Percentiles rank a stretch among this genome's conserved stretches.
Conservation (phyloP, 257 asterid species). For the Jacaranda mimosifolia region DNA sequence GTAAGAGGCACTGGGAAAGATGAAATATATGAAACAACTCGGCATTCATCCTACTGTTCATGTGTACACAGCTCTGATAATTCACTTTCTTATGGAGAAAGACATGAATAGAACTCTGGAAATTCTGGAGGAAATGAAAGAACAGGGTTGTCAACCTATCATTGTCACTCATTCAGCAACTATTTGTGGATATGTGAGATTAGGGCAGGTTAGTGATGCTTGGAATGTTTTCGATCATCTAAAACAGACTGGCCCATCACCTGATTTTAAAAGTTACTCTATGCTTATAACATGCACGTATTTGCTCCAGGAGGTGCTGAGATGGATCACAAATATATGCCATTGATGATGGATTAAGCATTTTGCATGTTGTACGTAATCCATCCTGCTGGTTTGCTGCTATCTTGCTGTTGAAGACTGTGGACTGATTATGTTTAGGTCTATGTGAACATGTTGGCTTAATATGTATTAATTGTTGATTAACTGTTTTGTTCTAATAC, state of each 20-base stretch:
- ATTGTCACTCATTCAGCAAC: slow-evolving; percentile 77
- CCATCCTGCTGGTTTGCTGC: no score
- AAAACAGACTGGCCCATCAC: slow-evolving; percentile 64
- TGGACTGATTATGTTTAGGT: no score
- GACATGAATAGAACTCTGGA: slow-evolving; percentile 57
- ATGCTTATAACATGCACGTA: no score
- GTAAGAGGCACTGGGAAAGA: slow-evolving; percentile 72
- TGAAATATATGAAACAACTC: slow-evolving; percentile 62
- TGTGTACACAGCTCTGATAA: slow-evolving; percentile 72
- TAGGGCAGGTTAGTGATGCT: slow-evolving; percentile 66
- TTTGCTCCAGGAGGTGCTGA: no score
- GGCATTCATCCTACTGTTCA: slow-evolving; percentile 75
- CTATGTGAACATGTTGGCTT: no score
- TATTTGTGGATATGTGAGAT: slow-evolving; percentile 74
- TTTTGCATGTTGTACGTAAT: no score
- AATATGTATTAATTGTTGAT: no score
- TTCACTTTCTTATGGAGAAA: slow-evolving; percentile 67
- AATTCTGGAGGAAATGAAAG: slow-evolving; percentile 71
- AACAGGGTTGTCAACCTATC: slow-evolving; percentile 63
- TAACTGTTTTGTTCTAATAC: no score
- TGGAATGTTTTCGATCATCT: slow-evolving; percentile 61
- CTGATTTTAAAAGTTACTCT: slow-evolving; percentile 84
- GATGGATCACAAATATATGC: no score
- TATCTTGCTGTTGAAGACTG: no score
- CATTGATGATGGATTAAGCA: no score